A percentile compares a stretch with the other conserved stretches of the same genome.
Conservation (phyloP, 805 yeast genomes). For the Zygotorulaspora chibaensis region DNA sequence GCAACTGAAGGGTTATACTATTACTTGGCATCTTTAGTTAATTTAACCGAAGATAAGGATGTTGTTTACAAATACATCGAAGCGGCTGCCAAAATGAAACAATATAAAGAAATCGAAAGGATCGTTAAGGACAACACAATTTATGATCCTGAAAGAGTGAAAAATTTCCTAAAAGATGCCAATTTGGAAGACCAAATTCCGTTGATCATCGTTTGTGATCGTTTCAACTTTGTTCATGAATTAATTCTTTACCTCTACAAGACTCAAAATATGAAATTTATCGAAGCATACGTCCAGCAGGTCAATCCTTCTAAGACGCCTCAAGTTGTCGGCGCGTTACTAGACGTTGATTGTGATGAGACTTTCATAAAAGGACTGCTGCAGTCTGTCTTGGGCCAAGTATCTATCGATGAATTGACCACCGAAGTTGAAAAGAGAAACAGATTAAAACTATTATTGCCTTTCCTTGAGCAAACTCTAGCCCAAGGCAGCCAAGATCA, state of each 20-base stretch:
- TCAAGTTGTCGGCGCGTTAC: conserved; percentile 90
- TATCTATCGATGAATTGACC: conserved; percentile 85
- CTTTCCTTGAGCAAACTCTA: conserved; percentile 86
- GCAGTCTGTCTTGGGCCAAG: conserved; percentile 86
- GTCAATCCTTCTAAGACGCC: conserved; percentile 96
- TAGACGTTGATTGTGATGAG: conserved; percentile 98
- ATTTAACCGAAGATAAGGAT: conserved; percentile 87
- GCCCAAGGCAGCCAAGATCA: conserved; percentile 81
- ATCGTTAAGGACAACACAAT: conserved; percentile 90
- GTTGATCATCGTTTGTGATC: conserved; percentile 91
- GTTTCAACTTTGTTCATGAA: conserved; percentile 88
- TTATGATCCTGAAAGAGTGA: conserved; percentile 95
- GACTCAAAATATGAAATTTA: conserved; percentile 91
- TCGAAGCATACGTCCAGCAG: conserved; percentile 96
- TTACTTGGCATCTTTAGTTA: conserved; percentile 88
- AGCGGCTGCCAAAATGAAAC: conserved; percentile 87
- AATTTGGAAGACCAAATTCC: conserved; percentile 94
- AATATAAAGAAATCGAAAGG: conserved; percentile 91
- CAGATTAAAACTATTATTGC: conserved; percentile 83
- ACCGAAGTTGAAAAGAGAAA: conserved; percentile 95
- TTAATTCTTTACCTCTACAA: conserved; percentile 89
- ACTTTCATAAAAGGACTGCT: conserved; percentile 73
- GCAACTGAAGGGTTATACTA: conserved; percentile 92
- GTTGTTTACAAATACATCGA: conserved; percentile 95
- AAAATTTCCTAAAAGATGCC: conserved; percentile 93